These are phyloP conservation scores for Pseudocercospora pini-densiflorae DNA, from an alignment of 2,329 filamentous ascomycete species.

Conservation along the genomic window DNA sequence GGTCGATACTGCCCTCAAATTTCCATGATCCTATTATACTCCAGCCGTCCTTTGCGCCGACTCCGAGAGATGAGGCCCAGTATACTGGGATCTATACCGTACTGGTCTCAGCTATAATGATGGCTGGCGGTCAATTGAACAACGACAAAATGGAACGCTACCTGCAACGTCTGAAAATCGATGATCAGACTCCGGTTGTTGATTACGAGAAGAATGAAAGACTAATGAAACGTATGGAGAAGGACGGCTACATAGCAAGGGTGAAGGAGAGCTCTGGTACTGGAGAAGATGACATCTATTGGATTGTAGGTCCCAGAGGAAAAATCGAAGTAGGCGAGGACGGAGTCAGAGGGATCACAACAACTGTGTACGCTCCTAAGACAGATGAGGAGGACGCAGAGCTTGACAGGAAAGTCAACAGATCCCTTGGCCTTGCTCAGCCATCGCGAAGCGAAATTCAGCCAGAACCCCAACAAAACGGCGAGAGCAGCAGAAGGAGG, in stretches of 20 bases:
- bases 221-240: slow-evolving; percentile 73
- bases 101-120: slow-evolving; percentile 74
- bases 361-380: slow-evolving; percentile 53
- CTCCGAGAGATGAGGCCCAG: slow-evolving; percentile 70
- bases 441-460: not conserved
- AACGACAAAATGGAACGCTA: slow-evolving; percentile 80
- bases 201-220: slow-evolving; percentile 70
- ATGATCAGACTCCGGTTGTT: slow-evolving; percentile 67
- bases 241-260: slow-evolving; percentile 81
- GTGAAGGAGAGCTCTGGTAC: slow-evolving; percentile 66
- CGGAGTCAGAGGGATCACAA: slow-evolving; percentile 73
- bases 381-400: slow-evolving; percentile 36
- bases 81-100: slow-evolving; percentile 83
- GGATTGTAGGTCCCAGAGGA: slow-evolving; percentile 81
- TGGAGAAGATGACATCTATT: slow-evolving; percentile 78
- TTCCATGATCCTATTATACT: slow-evolving; percentile 71
- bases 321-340: slow-evolving; percentile 82
- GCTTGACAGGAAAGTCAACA: slow-evolving; percentile 39
- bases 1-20: slow-evolving; percentile 69
- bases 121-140: slow-evolving; percentile 72
- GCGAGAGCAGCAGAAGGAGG: slow-evolving; percentile 7
- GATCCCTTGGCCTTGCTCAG: slow-evolving; percentile 39
- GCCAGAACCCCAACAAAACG: slow-evolving; percentile 12
- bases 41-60: slow-evolving; percentile 68
- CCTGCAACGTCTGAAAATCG: slow-evolving; percentile 74